Base-by-base conservation (phyloP, 768 basidiomycete genomes). In the Dacryopinax primogenitus region DNA sequence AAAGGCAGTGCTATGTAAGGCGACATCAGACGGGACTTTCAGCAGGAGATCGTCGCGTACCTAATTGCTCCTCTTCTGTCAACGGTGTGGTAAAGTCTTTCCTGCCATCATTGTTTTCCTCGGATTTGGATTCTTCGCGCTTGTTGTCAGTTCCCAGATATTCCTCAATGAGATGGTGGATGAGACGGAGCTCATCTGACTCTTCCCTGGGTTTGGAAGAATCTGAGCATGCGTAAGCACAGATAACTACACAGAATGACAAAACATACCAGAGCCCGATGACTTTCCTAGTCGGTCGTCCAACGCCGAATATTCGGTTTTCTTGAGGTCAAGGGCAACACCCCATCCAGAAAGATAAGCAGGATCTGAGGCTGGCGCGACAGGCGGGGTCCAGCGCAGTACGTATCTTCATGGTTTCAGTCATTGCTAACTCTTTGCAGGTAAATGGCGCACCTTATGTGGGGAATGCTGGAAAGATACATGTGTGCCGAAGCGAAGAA, bases 291-390 rank as follows among this genome's bases (percentile, higher is more conserved):
- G 74, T 47, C 96, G 78, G 73, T 99, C 96, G 72, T 99, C 96
- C 7, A 97, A 77, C 2, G 87, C 92, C 13, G 97, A 82, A 72
- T 98, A 99, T 70, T 99, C 96, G 81, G 84, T 96, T 77, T 94
- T 96, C 79, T 99, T 99, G 70, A 99, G 75, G 69, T 95, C 92
- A 63, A 99, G 77, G 23, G 88, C 81, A 6, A 94, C 94, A 1
- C 96, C 96, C 70, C 92, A 99, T 3, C 95, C 95, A 1, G 88
- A 85, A 7, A 99, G 77, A 70, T 81, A 79, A 9, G 51, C 51
- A 6, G 51, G 51, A 9, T 58, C 13, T 30, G 16, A 67, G 69
- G 32, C 65, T 65, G 18, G 44, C 35, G 34, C n/a, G 33, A 23
- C 35, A 33, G 58, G 36, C 33, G 66, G 66, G 51, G 47, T 66